phyloP scores from a whole-genome alignment of 2,329 filamentous ascomycete genomes.

The Lecanicillium sp. region DNA sequence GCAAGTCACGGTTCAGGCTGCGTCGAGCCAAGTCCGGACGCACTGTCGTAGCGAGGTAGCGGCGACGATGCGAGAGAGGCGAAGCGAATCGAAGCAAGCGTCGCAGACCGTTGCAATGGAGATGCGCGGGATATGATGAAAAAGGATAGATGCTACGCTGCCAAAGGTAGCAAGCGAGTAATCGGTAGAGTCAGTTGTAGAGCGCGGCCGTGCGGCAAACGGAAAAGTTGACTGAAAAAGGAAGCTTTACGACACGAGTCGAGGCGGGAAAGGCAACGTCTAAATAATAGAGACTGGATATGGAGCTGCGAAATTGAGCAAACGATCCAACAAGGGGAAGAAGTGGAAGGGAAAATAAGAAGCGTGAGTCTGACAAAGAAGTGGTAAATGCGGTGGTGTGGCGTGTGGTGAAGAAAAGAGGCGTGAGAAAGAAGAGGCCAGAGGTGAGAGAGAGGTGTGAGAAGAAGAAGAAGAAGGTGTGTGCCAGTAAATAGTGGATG shows the following conservation, averaged over 20 bases:
- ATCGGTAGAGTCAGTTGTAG: conserved; percentile 4
- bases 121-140: no score
- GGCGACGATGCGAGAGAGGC: neutral
- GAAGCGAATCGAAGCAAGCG: neutral
- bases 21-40: no score
- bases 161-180: conserved; percentile 7
- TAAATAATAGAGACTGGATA: conserved; percentile 2
- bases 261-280: conserved; percentile 7
- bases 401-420: neutral
- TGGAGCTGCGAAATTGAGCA: neutral
- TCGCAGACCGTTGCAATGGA: neutral
- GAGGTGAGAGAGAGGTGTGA: no score
- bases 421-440: no score
- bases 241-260: conserved; percentile 11
- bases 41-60: no score
- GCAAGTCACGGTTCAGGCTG: no score
- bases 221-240: conserved; percentile 14
- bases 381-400: neutral
- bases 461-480: no score
- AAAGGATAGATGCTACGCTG: neutral
- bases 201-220: neutral
- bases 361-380: conserved; percentile 12
- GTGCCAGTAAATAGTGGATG: no score
- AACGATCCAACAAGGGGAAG: neutral
- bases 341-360: neutral